A percentile compares a stretch with the other conserved stretches of the same genome.
These are phyloP conservation scores for Acanthochlamys bracteata DNA, from an alignment of 106 monocot species.

Conservation along the genomic window DNA sequence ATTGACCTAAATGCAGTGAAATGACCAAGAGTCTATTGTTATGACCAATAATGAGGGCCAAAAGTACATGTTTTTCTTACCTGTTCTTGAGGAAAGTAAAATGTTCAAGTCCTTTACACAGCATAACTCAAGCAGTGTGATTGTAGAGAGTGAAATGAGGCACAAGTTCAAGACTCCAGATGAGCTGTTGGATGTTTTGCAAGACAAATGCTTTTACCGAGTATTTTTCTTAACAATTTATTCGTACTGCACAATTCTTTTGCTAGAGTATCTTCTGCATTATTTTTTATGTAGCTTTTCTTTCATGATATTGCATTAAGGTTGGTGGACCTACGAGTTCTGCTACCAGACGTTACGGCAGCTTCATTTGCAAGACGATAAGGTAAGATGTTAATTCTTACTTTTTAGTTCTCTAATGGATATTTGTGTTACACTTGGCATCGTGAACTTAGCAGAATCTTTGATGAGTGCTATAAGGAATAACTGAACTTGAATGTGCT, in stretches of 20 bases:
- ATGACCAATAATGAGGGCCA: slow-evolving; percentile 72
- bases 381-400: slow-evolving; percentile 20
- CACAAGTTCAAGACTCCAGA: slow-evolving; percentile 77
- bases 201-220: slow-evolving; percentile 64
- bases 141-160: slow-evolving; percentile 46
- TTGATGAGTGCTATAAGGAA: no score
- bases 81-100: slow-evolving; percentile 66
- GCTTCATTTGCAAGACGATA: slow-evolving; percentile 66
- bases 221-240: slow-evolving; percentile 18
- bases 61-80: slow-evolving; percentile 62
- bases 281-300: neutral
- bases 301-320: slow-evolving; percentile 50
- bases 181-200: slow-evolving; percentile 68
- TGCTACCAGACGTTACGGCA: slow-evolving; percentile 66
- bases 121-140: slow-evolving; percentile 54
- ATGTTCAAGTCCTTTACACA: slow-evolving; percentile 18
- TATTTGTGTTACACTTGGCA: neutral
- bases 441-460: neutral
- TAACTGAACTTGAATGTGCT: no score
- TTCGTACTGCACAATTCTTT: neutral
- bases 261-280: neutral
- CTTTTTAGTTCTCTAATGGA: neutral
- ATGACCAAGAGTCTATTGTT: slow-evolving; percentile 48
- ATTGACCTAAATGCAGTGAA: slow-evolving; percentile 27
- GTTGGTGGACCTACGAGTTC: slow-evolving; percentile 96